Evolutionary conservation across 768 basidiomycete genomes (phyloP).

Genomic region (Rhodotorula babjevae): DNA sequence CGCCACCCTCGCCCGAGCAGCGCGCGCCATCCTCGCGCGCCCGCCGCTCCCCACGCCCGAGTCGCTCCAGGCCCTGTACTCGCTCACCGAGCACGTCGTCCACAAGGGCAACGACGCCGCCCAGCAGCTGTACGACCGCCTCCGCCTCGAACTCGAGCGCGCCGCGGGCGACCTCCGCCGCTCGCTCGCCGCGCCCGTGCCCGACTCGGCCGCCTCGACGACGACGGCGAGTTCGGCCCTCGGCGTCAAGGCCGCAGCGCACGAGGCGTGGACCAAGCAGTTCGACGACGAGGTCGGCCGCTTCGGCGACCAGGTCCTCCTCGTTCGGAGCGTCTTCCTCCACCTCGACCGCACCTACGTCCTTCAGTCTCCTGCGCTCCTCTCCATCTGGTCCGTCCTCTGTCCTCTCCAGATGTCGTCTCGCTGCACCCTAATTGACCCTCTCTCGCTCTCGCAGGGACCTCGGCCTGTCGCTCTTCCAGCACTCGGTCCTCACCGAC

Average conservation of each 20-base stretch:
- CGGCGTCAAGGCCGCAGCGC: constrained; percentile 24
- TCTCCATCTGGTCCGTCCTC: constrained; percentile 52
- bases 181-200: constrained; percentile 45
- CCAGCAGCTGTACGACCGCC: constrained; percentile 53
- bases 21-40: constrained; percentile 38
- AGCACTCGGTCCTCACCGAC: constrained; percentile 55
- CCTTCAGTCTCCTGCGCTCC: constrained; percentile 47
- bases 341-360: constrained; percentile 69
- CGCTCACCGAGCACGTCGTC: constrained; percentile 42
- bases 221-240: too few relatives aligned
- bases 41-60: constrained; percentile 40
- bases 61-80: constrained; percentile 40
- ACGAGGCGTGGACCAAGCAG: constrained; percentile 57
- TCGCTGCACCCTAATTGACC: not conserved
- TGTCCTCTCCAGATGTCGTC: constrained; percentile 2
- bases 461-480: constrained; percentile 59
- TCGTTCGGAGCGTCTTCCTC: constrained; percentile 62
- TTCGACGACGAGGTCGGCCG: constrained; percentile 60
- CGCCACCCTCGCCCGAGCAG: constrained; percentile 38
- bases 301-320: constrained; percentile 60
- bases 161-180: constrained; percentile 52
- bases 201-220: too few relatives aligned
- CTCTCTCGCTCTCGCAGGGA: constrained; percentile 44
- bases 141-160: constrained; percentile 61
- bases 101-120: constrained; percentile 53